Base-by-base conservation (phyloP, 371 early-diverging fungal species). In the Syncephalis plumigaleata region DNA sequence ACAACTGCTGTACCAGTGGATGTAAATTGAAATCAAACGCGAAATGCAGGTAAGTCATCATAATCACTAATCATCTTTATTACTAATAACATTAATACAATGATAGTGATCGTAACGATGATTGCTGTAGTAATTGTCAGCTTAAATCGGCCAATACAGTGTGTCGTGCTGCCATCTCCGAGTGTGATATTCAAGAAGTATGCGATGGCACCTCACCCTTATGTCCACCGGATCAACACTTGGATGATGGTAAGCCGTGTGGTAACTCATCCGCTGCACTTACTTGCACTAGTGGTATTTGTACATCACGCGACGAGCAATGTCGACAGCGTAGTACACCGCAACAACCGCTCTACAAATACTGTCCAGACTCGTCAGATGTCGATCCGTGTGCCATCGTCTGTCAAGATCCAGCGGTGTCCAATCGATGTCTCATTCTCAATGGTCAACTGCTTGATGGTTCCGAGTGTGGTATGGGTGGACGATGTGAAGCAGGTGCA, bases 371-470 rank as follows among this genome's bases (percentile, higher is more conserved):
- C 36, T 65, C 59, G 27, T 55, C 57, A 8, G 65, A 67, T 9
- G 60, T 65, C 17, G 72, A 69, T 48, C 57, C 67, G 39, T 87
- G 87, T 42, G 72, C 74, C 21, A 49, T 87, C 46, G 63, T 69
- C 25, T 87, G 87, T 57, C 68, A 73, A 40, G 64, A 67, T 39
- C 80, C 80, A 1, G 55, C 45, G 3, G 59, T 60, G 13, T 49
- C 62, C 1, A 44, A 61, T 23, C 59, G 53, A 9, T 90, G 92
- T 58, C 57, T 75, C 9, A 55, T 72, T n/a, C 69, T 90, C 51
- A 78, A 73, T 3, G 87, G 87, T 1, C 64, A 66, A 42, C 91
- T 89, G 54, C 56, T 84, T 17, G 92, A 94, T 53, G 95, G 92
- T 21, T 84, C 91, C 0, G 67, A 81, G 0, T 94, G 95, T 55